Evolutionary conservation across 2,329 filamentous ascomycete genomes (phyloP).

Genomic region (Apiospora sp.): DNA sequence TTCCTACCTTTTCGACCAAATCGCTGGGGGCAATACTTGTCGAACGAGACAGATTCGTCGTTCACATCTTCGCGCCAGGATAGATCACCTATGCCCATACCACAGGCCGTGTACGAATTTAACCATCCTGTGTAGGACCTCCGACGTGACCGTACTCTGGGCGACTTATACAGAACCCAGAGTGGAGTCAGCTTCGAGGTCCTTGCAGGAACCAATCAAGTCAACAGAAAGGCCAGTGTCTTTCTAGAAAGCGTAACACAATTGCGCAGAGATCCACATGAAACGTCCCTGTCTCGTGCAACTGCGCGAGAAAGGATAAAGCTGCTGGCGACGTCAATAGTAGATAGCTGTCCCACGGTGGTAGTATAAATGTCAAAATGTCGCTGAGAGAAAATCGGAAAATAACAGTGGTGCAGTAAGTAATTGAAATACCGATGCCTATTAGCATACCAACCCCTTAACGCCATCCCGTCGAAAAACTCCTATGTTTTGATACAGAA

Average conservation of each 20-base stretch:
- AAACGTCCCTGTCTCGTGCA: background rate
- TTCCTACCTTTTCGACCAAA: background rate
- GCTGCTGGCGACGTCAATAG: too few species aligned
- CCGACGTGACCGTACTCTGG: background rate
- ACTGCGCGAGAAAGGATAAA: too few species aligned
- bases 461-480: background rate
- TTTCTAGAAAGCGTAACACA: conserved; percentile 4
- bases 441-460: conserved; percentile 8
- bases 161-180: background rate
- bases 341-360: background rate
- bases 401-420: background rate
- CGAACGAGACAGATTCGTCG: background rate
- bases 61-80: background rate
- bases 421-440: background rate
- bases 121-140: background rate
- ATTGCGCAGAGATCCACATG: background rate
- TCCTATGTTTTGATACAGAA: background rate
- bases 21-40: background rate
- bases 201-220: conserved; percentile 1
- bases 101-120: background rate
- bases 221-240: background rate
- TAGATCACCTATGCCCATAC: background rate
- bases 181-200: background rate
- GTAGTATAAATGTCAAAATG: background rate
- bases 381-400: background rate